Evolutionary conservation across 192 early-diverging fungal genomes (phyloP), one percentile per base, ranked within the genome.

Genomic region (Mortierella hygrophila): DNA sequence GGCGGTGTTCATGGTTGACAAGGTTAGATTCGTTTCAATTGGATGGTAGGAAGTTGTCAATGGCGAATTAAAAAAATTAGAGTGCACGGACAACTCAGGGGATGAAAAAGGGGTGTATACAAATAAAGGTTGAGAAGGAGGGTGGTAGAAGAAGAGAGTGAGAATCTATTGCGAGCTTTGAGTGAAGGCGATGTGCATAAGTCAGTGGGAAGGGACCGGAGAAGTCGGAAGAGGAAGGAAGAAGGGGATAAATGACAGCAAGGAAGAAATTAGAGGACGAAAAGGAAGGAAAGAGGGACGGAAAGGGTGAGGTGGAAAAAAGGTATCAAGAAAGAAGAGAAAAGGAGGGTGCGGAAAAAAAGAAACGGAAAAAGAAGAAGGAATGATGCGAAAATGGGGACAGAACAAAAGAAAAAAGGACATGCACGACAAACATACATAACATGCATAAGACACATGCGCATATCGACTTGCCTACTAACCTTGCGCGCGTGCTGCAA

Each of bases 1-100:
- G 46, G 75, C 41, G 3, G 60, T 77, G 60, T 76, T 82, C 75
- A 82, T 76, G 60, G 20, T 79, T 32, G 32, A 49, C n/a, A n/a
- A 38, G 20, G 5, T 40, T 57, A 0, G 29, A 1, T 23, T 32
- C 6, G 40, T 60, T 54, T 42, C 23, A 52, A 77, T 52, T 49
- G 38, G 44, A 11, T 47, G 29, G 1, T 8, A 70, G 54, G 54
- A n/a, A 44, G 46, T 9, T 68, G 63, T 49, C 29, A 18, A 52
- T 29, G 29, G 38, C 47, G 68, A 52, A 49, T 35, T 49, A 20
- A 11, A 60, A 35, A 37, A 46, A 46, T 32, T 68, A 68, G 76
- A 65, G 29, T 11, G 60, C 60, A 65, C 60, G 26, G 60, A 65
- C 44, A 75, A 38, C 21, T 9, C 44, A 60, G 37, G 37, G 32